Base-by-base conservation (phyloP, 306 rosid genomes). In the Cicer arietinum region DNA sequence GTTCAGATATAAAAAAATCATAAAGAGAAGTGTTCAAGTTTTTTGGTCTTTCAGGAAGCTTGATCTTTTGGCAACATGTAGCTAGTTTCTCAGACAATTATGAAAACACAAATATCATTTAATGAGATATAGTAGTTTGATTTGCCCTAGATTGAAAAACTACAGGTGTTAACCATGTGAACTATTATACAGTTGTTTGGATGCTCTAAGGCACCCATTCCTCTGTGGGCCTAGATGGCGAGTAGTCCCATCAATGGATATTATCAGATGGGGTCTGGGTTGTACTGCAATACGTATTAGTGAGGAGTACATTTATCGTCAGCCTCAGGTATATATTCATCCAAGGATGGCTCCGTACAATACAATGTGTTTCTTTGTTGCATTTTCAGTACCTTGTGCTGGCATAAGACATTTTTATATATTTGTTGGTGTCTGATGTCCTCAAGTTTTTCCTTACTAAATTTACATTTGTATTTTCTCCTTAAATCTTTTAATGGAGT, bases 171-270 rank as follows among this genome's bases (percentile, higher is more conserved):
- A 13, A 73, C 62, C 60, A 62, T 67, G 43, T 53, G 18, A 51
- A 80, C 80, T 78, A 58, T 71, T 71, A 65, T 74, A 67, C 94
- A 94, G 98, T 79, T 94, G 98, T 81, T 89, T 94, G 87, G 91
- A 94, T 77, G 96, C 98, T 80, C 97, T 94, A 64, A 86, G 96
- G 82, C 98, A 94, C 80, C 98, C 98, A 46, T 94, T 94, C 80
- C 96, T 94, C 8, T 94, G 98, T 72, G 98, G 97, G 14, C 98
- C 98, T 73, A 88, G 92, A 86, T 94, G 98, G 98, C 92, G 97
- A 80, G 86, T 94, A 60, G 87, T 90, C 60, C 95, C 93, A 57
- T 94, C 98, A 50, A 80, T 90, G 89, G 96, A 90, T 69, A 80
- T 91, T 48, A 88, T 94, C 74, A 86, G 98, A 87, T 94, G 98